Percentiles rank a stretch among this genome's conserved stretches.
Evolutionary conservation across 2,329 filamentous ascomycete species (phyloP).

Genomic region (Colletotrichum spinosum): DNA sequence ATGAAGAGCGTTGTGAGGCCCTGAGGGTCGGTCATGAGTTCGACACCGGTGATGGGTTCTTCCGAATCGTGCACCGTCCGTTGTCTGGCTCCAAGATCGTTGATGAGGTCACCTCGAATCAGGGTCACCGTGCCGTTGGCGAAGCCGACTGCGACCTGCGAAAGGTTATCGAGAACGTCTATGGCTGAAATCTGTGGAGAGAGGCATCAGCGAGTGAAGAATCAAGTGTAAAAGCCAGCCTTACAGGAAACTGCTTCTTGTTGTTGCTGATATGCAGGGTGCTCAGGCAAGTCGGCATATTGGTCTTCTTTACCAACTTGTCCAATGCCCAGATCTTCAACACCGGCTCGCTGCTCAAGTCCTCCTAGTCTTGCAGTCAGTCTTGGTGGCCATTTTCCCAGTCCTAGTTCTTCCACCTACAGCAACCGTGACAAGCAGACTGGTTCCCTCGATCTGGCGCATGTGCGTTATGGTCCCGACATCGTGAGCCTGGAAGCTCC

Average conservation of each 20-base stretch:
- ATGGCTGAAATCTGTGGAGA: slow-evolving; percentile 81
- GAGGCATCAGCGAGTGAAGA: not conserved
- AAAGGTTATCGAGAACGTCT: slow-evolving; percentile 85
- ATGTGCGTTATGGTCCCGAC: slow-evolving; percentile 86
- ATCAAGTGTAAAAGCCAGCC: slow-evolving; percentile 38
- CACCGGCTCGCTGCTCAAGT: slow-evolving; percentile 86
- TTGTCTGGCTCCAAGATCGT: slow-evolving; percentile 94
- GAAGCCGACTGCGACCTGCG: slow-evolving; percentile 94
- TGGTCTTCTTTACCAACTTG: slow-evolving; percentile 93
- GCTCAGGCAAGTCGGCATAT: slow-evolving; percentile 87
- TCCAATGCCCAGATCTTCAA: slow-evolving; percentile 98
- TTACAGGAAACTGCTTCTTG: slow-evolving; percentile 89
- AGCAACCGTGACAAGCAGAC: slow-evolving; percentile 84
- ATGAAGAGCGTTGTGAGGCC: slow-evolving; percentile 85
- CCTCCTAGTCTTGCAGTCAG: slow-evolving; percentile 67
- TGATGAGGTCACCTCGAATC: slow-evolving; percentile 91
- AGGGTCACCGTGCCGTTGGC: slow-evolving; percentile 95
- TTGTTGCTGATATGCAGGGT: slow-evolving; percentile 90
- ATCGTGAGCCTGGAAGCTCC: slow-evolving; percentile 89
- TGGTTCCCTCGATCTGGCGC: slow-evolving; percentile 89
- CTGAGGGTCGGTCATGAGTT: slow-evolving; percentile 71
- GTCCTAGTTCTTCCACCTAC: slow-evolving; percentile 46
- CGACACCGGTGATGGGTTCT: slow-evolving; percentile 93
- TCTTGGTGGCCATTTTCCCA: too few species aligned
- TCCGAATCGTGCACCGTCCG: slow-evolving; percentile 96